phyloP scores from a whole-genome alignment of 257 asterid genomes.

The Dorcoceras hygrometricum region DNA sequence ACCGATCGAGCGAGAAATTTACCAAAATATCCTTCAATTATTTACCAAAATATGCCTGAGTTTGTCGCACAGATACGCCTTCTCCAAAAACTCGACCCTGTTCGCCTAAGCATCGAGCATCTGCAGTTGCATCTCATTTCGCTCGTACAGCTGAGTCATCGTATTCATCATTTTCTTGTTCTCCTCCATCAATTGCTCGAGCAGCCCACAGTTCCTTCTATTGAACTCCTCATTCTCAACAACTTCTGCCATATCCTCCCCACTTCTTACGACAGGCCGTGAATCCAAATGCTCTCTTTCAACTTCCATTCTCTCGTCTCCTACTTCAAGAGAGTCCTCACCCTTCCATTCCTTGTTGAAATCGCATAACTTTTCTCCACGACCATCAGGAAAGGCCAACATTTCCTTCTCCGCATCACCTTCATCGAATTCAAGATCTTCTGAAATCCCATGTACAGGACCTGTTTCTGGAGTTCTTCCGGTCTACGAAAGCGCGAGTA shows the following conservation, averaged over 20 bases:
- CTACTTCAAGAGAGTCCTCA: background rate
- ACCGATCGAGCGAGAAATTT: no score
- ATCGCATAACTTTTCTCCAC: no score
- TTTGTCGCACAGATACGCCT: conserved; percentile 36
- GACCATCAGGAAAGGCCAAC: no score
- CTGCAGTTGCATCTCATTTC: conserved; percentile 34
- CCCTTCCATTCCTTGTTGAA: background rate
- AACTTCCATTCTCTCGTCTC: background rate
- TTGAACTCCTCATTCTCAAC: conserved; percentile 8
- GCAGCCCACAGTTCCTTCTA: conserved; percentile 20
- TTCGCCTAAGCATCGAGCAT: conserved; percentile 29
- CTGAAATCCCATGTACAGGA: no score
- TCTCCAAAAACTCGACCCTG: conserved; percentile 45
- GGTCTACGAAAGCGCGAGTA: no score
- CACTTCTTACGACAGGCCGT: conserved; percentile 11
- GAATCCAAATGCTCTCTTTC: conserved; percentile 13
- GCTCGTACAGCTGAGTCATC: conserved; percentile 35
- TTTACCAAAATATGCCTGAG: no score
- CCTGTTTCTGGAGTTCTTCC: no score
- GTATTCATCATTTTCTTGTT: conserved; percentile 40
- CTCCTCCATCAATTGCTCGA: conserved; percentile 39
- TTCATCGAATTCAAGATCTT: no score
- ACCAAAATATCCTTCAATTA: no score
- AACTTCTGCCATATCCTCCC: background rate
- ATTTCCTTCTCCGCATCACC: no score